phyloP scores from a whole-genome alignment of 768 basidiomycete genomes.

The Favolaschia claudopus region DNA sequence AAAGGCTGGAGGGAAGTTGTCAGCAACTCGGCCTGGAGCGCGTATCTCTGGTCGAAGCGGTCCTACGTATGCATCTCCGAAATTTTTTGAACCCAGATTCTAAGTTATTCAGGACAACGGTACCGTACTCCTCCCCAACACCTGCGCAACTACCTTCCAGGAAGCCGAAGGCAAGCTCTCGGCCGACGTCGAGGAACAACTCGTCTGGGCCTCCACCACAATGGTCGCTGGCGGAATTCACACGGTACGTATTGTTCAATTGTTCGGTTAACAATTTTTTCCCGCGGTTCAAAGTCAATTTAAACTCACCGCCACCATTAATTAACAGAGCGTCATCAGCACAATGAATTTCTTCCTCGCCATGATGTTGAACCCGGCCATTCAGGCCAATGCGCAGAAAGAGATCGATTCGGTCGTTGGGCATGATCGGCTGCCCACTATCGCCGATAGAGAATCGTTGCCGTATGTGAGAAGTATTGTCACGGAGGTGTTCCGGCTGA shows the following conservation, averaged over 20 bases:
- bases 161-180: neutral
- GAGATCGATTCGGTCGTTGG: constrained; percentile 23
- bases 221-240: constrained; percentile 10
- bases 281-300: neutral
- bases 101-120: constrained; percentile 1
- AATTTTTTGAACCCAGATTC: too few relatives aligned
- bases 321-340: constrained; percentile 1
- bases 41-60: neutral
- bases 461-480: constrained; percentile 20
- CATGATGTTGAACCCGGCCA: constrained; percentile 20
- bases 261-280: too few relatives aligned
- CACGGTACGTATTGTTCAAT: constrained; percentile 12
- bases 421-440: constrained; percentile 7
- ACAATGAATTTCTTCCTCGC: constrained; percentile 12
- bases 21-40: neutral
- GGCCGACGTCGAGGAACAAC: neutral
- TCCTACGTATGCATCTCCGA: too few relatives aligned
- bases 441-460: constrained; percentile 1
- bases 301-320: too few relatives aligned
- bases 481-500: constrained; percentile 17
- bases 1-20: neutral
- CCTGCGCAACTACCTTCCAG: neutral
- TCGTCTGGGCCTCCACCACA: constrained; percentile 4
- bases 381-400: constrained; percentile 16
- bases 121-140: constrained; percentile 1